Percentiles rank a stretch among this genome's conserved stretches.
Conservation (phyloP, 2,329 filamentous ascomycete species). For the Arachnomyces sp. region DNA sequence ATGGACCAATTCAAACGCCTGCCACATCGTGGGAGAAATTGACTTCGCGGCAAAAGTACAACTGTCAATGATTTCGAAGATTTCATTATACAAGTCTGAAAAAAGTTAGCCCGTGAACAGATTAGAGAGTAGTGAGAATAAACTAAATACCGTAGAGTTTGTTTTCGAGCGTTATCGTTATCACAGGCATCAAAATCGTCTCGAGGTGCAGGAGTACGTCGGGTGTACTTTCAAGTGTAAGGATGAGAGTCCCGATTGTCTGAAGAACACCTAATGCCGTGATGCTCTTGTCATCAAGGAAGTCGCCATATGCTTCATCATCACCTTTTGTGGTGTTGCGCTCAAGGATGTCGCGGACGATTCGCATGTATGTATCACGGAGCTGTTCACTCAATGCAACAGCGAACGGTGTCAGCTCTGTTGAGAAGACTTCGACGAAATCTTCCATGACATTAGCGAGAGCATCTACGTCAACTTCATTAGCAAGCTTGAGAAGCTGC, state of each 20-base stretch:
- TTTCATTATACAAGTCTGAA: slow-evolving; percentile 86
- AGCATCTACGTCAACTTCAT: slow-evolving; percentile 95
- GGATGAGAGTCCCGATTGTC: slow-evolving; percentile 93
- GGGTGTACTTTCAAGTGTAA: slow-evolving; percentile 93
- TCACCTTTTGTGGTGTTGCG: slow-evolving; percentile 69
- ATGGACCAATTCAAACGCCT: slow-evolving; percentile 94
- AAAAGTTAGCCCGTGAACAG: slow-evolving; percentile 13
- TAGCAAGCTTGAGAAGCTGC: slow-evolving; percentile 90
- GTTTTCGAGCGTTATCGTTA: slow-evolving; percentile 92
- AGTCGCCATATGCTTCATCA: slow-evolving; percentile 80
- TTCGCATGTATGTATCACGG: slow-evolving; percentile 89
- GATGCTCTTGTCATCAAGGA: slow-evolving; percentile 96
- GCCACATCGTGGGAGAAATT: slow-evolving; percentile 97
- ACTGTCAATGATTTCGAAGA: slow-evolving; percentile 98
- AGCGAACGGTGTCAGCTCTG: slow-evolving; percentile 91
- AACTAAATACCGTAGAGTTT: slow-evolving; percentile 70
- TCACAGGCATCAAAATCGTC: slow-evolving; percentile 93
- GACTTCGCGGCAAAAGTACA: slow-evolving; percentile 96
- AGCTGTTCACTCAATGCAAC: slow-evolving; percentile 94
- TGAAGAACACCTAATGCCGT: slow-evolving; percentile 93
- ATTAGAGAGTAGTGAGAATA: neutral
- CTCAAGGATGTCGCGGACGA: slow-evolving; percentile 84
- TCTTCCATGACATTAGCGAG: slow-evolving; percentile 99
- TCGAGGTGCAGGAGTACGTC: slow-evolving; percentile 93
- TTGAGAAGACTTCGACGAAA: slow-evolving; percentile 97